Conservation (phyloP, 129 eudicot species). For the Pulicaria dysenterica region DNA sequence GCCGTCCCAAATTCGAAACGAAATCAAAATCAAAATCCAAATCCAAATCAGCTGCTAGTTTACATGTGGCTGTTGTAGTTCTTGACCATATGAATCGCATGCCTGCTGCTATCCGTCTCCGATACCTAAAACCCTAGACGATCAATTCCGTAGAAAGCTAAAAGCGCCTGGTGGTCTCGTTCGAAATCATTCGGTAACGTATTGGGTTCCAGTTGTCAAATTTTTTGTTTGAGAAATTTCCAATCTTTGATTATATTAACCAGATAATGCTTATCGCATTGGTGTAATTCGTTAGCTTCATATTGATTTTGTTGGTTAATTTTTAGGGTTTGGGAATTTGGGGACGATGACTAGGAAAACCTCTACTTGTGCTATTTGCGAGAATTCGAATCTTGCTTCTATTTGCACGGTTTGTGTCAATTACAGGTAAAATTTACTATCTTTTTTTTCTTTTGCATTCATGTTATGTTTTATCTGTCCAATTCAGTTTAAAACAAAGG, state of each 20-base stretch:
- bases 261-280: slow-evolving; percentile 11
- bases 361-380: slow-evolving; percentile 70
- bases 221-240: not conserved
- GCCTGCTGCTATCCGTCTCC: slow-evolving; percentile 25
- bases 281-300: not conserved
- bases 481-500: slow-evolving; percentile 5
- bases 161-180: slow-evolving; percentile 1
- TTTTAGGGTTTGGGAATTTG: slow-evolving; percentile 35
- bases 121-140: slow-evolving; percentile 26
- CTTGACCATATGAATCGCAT: slow-evolving; percentile 14
- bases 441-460: not conserved
- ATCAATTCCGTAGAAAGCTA: slow-evolving; percentile 13
- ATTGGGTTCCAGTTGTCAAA: not conserved
- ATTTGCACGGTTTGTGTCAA: slow-evolving; percentile 73
- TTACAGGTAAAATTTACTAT: slow-evolving; percentile 52
- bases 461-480: not conserved
- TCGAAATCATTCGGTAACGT: not conserved
- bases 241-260: not conserved
- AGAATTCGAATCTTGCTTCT: slow-evolving; percentile 75
- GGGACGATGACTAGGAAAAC: slow-evolving; percentile 50
- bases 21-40: not conserved
- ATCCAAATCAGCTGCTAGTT: not conserved
- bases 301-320: not conserved
- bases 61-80: not conserved
- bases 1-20: not conserved